Base-by-base conservation (phyloP, 73 alveolate genomes). In the Uronychia setigera region DNA sequence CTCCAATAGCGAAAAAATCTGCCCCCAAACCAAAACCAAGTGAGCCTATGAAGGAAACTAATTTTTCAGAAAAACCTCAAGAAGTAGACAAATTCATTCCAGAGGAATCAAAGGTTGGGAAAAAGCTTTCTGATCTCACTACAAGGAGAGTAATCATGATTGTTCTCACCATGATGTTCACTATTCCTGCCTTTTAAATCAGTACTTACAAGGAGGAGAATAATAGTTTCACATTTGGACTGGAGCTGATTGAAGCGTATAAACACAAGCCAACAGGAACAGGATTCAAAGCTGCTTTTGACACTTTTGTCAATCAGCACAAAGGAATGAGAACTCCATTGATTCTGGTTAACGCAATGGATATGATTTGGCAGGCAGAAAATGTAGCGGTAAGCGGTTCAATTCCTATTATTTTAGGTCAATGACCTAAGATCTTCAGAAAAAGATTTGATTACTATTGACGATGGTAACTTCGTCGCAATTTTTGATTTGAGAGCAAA, bases 81-180 rank as follows among this genome's bases (percentile, higher is more conserved):
- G n/a, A n/a, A n/a, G n/a, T n/a, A n/a, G n/a, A n/a, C n/a, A n/a
- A n/a, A n/a, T n/a, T n/a, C n/a, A 60, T 59, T 5, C 82, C 77
- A 31, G n/a, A 77, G 30, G 95, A 89, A 85, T 58, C 89, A 26
- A 46, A 89, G 1, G 85, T 89, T 33, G 83, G 88, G 0, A 83
- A 89, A 46, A 57, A 33, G 29, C 74, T 89, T 1, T 84, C 95
- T 0, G 95, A 85, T 28, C 34, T 82, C 31, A 89, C 92, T 19
- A 89, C 92, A 0, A 77, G 88, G 77, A 85, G 83, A 11, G 92
- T 89, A 1, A 89, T 89, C 59, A 78, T 85, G 1, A 35, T 89
- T 0, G 92, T 89, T 0, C 79, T 89, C 59, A 33, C 78, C 77
- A 76, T 89, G 92, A 74, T 89, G 88, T 89, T 89, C 80, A 58